Evolutionary conservation across 2,329 filamentous ascomycete genomes (phyloP), one percentile per base, ranked within the genome.

Genomic region (Aspergillus texensis): DNA sequence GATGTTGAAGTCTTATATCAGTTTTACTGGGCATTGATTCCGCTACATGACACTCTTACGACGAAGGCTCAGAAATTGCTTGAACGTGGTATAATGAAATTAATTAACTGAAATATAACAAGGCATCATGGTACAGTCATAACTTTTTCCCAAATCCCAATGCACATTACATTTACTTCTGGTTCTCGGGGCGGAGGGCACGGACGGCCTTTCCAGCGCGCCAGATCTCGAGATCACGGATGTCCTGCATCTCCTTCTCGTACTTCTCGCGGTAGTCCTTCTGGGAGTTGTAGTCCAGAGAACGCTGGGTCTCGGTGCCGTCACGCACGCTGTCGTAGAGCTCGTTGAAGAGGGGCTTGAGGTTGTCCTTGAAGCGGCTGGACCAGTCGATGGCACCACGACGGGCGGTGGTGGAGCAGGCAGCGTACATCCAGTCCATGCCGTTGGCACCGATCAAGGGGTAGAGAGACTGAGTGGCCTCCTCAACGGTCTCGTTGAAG

Each of bases 381-480:
- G 91, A 94, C 95, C 95, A 99, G 88, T 99, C 95, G 80, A 99
- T 96, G 84, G 95, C 95, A 83, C 95, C 95, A 79, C 95, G 94
- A 78, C 95, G 93, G 78, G 95, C 95, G 64, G 95, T 99, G 79
- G 95, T 99, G 69, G 94, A 98, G 91, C 95, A 99, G 72, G 95
- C 95, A 81, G 94, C 94, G 86, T 96, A 99, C 95, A 99, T 99
- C 93, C 96, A 99, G 87, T 99, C 95, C 95, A 99, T 98, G 78
- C 95, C 95, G 84, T 98, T 91, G 83, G 88, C 89, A 78, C 94
- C 95, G 78, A 99, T 99, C 78, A 99, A 88, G 70, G 95, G 95
- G 88, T 99, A 99, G 78, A 99, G 87, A 72, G 89, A 93, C 88
- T 99, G 95, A 59, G 95, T 99, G 71, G 95, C 95, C 88, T 99